Base-by-base conservation (phyloP, 2,329 filamentous ascomycete species). In the Arthrobotrys sphaeroides region DNA sequence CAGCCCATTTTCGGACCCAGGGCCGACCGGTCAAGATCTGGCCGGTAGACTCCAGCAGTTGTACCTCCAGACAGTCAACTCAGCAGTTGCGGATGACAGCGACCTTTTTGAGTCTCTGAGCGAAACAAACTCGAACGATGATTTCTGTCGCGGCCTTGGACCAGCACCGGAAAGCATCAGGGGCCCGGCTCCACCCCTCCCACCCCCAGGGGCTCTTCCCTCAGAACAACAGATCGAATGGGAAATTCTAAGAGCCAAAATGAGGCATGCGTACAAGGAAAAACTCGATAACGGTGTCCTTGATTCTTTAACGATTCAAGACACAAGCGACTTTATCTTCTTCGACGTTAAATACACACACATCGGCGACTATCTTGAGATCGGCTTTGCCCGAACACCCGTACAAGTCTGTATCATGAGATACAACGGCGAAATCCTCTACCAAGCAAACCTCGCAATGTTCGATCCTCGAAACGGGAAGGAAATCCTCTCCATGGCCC, bases 361-460 rank as follows among this genome's bases (percentile, higher is more conserved):
- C 36, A 55, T 74, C 18, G 70, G 70, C 5, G 70, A 74, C 28
- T 74, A 74, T 20, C 64, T 74, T 5, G 62, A 74, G 38, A 68
- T 74, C 26, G 53, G 51, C 12, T 42, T 55, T 22, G 31, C 70
- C 2, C 55, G 70, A 49, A 68, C 57, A 0, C 70, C 70, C 0
- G 55, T 55, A 4, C 70, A 74, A 28, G 22, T 74, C 26, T 68
- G 70, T 12, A 12, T 74, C 22, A 57, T 55, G 45, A 51, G 68
- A 13, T 62, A 45, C 26, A 24, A 33, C 12, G 62, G 70, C n/a
- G 36, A 57, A 16, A 49, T 74, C n/a, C 31, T 74, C 40, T 74
- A 74, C 33, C 62, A 68, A 10, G 62, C 62, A n/a, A 74, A 74
- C 22, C 45, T 74, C 4, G 70, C 70, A 16, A 68, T 74, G 62